phyloP scores from a whole-genome alignment of 176 grass and related monocot species.

The Puya raimondii region DNA sequence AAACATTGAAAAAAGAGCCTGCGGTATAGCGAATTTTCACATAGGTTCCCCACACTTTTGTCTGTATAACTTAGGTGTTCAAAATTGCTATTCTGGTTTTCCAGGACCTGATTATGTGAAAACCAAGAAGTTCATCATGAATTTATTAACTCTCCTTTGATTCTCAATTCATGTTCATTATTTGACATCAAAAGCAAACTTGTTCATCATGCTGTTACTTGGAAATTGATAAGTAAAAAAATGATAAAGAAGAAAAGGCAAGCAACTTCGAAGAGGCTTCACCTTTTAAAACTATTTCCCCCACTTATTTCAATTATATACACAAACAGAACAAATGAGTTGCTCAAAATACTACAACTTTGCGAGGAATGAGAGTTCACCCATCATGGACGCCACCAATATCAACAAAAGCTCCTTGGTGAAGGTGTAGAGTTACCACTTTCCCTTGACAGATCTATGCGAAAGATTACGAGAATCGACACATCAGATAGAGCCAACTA shows the following conservation, averaged over 20 bases:
- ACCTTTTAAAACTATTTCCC: neutral
- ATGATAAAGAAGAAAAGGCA: neutral
- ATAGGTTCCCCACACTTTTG: no score
- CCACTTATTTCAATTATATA: neutral
- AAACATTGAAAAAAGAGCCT: no score
- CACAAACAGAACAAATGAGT: neutral
- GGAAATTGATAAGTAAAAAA: neutral
- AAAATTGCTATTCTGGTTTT: neutral
- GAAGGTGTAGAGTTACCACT: slow-evolving; percentile 61
- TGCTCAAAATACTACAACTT: neutral
- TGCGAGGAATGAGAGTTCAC: slow-evolving; percentile 25
- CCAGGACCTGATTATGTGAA: neutral
- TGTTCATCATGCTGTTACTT: neutral
- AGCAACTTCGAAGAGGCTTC: neutral
- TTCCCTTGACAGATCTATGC: slow-evolving; percentile 75
- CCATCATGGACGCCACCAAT: slow-evolving; percentile 86
- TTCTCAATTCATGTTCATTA: neutral
- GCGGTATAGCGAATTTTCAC: no score
- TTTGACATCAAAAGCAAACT: neutral
- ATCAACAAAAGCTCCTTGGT: slow-evolving; percentile 95
- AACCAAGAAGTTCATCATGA: neutral
- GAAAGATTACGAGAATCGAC: neutral
- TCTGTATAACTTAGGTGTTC: no score
- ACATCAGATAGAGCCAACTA: neutral
- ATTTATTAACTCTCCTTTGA: neutral